phyloP scores from a whole-genome alignment of 2,329 filamentous ascomycete genomes.

The Venturia oleaginea region DNA sequence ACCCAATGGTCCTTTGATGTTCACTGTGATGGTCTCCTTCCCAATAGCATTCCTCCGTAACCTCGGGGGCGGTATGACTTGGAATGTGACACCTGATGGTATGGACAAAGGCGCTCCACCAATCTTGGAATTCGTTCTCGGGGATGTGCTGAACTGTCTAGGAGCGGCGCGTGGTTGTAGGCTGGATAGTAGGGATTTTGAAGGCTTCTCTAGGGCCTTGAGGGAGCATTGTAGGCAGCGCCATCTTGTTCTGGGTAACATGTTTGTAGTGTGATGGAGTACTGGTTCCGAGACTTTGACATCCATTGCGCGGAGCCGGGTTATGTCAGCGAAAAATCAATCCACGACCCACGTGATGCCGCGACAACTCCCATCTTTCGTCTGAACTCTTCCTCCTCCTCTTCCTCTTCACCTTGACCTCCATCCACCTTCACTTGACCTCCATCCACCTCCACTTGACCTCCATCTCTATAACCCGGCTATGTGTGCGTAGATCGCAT shows the following conservation, averaged over 20 bases:
- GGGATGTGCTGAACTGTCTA: not conserved
- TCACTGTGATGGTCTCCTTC: constrained; percentile 53
- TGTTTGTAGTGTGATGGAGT: not conserved
- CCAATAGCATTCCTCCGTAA: constrained; percentile 51
- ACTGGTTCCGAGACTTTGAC: not conserved
- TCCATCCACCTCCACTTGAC: not conserved
- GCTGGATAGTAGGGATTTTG: not conserved
- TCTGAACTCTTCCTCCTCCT: not conserved
- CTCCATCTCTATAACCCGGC: not conserved
- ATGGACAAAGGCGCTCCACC: constrained; percentile 53
- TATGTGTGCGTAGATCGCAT: not conserved
- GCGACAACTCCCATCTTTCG: not conserved
- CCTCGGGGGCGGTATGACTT: constrained; percentile 54
- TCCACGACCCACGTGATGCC: not conserved
- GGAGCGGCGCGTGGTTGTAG: constrained; percentile 6
- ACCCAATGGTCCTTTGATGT: constrained; percentile 76
- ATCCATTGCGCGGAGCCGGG: not conserved
- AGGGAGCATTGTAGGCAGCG: not conserved
- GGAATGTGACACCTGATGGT: constrained; percentile 55
- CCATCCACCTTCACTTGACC: not conserved
- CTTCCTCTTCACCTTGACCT: not conserved
- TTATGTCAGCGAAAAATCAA: not conserved
- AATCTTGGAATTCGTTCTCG: constrained; percentile 48
- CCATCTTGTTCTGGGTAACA: constrained; percentile 11
- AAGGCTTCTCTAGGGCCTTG: not conserved